Conservation (phyloP, 495 filamentous ascomycete species). For the Margaritispora aquatica region DNA sequence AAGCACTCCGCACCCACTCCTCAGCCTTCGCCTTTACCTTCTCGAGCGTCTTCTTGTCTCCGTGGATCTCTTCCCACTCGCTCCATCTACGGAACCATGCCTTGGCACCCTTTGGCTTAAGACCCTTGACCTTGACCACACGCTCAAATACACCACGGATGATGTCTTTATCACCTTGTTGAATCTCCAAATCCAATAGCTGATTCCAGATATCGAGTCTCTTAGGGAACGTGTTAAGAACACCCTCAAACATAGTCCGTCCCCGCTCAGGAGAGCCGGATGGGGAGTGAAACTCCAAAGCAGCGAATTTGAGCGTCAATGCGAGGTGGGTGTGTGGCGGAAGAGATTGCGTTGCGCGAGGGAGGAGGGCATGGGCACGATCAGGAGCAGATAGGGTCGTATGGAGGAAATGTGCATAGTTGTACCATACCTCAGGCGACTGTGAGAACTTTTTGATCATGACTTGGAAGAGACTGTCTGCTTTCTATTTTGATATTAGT, state of each 20-base stretch:
- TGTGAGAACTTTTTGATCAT: slow-evolving; percentile 81
- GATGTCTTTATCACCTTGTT: slow-evolving; percentile 49
- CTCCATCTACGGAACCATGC: slow-evolving; percentile 82
- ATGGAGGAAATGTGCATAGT: slow-evolving; percentile 91
- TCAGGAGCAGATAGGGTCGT: slow-evolving; percentile 58
- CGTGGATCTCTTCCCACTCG: slow-evolving; percentile 68
- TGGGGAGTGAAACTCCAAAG: slow-evolving; percentile 79
- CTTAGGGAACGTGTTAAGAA: slow-evolving; percentile 79
- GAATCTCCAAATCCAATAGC: slow-evolving; percentile 78
- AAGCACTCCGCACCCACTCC: slow-evolving; percentile 41
- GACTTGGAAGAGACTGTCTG: slow-evolving; percentile 78
- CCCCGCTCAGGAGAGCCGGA: slow-evolving; percentile 86
- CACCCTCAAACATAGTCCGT: slow-evolving; percentile 86
- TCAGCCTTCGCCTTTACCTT: slow-evolving; percentile 67
- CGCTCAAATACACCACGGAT: slow-evolving; percentile 75
- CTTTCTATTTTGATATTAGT: slow-evolving; percentile 58
- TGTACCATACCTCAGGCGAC: slow-evolving; percentile 76
- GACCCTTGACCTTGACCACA: slow-evolving; percentile 59
- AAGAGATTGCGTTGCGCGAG: slow-evolving; percentile 80
- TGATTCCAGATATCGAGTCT: slow-evolving; percentile 90
- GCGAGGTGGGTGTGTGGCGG: slow-evolving; percentile 63
- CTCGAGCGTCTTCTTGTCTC: slow-evolving; percentile 64
- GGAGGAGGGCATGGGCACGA: slow-evolving; percentile 71
- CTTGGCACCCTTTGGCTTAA: slow-evolving; percentile 68
- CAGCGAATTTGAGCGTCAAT: slow-evolving; percentile 79